Base-by-base conservation (phyloP, 1,139 yeast genomes). In the Cylindricascospora bacillispora region DNA sequence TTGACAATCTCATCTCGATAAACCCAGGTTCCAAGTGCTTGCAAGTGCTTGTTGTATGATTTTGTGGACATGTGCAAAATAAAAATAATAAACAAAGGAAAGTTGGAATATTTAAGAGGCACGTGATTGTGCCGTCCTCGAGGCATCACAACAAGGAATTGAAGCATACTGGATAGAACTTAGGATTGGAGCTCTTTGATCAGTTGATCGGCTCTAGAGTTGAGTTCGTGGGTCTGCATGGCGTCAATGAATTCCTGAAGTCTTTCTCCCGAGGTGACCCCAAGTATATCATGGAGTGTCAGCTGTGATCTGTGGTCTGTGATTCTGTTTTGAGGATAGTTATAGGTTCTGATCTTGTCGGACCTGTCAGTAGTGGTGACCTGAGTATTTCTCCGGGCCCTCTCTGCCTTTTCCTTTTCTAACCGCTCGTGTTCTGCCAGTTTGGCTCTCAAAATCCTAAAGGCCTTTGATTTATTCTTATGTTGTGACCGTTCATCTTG, bases 401-500 rank as follows among this genome's bases (percentile, higher is more conserved):
- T 62, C 45, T 83, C 94, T 37, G 67, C 69, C 22, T 65, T 73
- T 26, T 71, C 72, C 41, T 69, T 74, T 39, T 73, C 73, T 13
- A 65, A 67, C 30, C 85, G 63, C 45, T 83, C 95, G 38, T 62
- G 60, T 38, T 86, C 94, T 0, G 95, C 95, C 33, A 89, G 56
- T 35, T 93, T 64, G 1, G 95, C 81, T 33, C 93, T 62, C 39
- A 89, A 60, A 32, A 89, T 72, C 27, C 80, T 67, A 50, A 82
- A 77, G 1, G 98, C 98, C 47, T 81, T 83, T n/a, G 95, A 95
- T 52, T 83, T 85, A 55, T 92, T 92, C 44, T 77, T 71, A 34
- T 92, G 95, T 56, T 89, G 99, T 0, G 95, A 85, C 38, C 99
- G 61, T 49, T 85, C 95, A 50, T 89, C 95, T 52, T 92, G 98